These are phyloP conservation scores for Boletus barrowsii DNA, from an alignment of 768 basidiomycete genomes.

Conservation along the genomic window DNA sequence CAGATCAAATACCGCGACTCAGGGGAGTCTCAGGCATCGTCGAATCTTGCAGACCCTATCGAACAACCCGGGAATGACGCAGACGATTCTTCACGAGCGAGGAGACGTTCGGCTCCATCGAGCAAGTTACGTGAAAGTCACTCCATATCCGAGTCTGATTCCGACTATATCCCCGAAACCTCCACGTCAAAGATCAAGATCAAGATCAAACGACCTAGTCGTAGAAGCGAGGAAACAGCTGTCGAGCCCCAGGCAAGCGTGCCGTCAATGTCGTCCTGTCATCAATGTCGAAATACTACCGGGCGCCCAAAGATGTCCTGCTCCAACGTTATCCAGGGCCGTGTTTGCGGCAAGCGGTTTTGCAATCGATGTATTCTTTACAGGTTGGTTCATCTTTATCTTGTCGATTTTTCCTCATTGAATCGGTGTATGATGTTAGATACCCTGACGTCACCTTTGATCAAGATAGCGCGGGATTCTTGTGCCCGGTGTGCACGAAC, in stretches of 20 bases:
- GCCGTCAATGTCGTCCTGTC: slow-evolving; percentile 26
- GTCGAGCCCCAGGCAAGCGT: background rate
- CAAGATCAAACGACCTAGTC: slow-evolving; percentile 2
- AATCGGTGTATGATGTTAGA: slow-evolving; percentile 16
- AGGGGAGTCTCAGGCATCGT: background rate
- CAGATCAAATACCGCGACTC: slow-evolving; percentile 31
- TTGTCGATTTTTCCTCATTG: slow-evolving; percentile 6
- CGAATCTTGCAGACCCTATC: background rate
- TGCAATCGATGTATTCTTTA: slow-evolving; percentile 34
- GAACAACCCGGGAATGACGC: background rate
- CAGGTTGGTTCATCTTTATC: slow-evolving; percentile 24
- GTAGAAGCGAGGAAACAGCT: background rate
- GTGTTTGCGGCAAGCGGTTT: slow-evolving; percentile 32
- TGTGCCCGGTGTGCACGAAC: slow-evolving; percentile 44
- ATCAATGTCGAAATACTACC: slow-evolving; percentile 35
- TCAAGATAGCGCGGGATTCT: slow-evolving; percentile 26
- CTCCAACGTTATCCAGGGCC: slow-evolving; percentile 16
- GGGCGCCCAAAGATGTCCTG: slow-evolving; percentile 36
- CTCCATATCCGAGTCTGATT: slow-evolving; percentile 8
- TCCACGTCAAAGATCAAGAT: background rate
- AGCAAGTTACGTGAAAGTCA: slow-evolving; percentile 14
- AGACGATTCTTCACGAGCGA: background rate
- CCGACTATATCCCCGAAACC: slow-evolving; percentile 11
- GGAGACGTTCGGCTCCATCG: slow-evolving; percentile 13
- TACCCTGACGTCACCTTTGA: slow-evolving; percentile 41